phyloP scores from a whole-genome alignment of 2,329 filamentous ascomycete species.

The Fusarium annulatum region DNA sequence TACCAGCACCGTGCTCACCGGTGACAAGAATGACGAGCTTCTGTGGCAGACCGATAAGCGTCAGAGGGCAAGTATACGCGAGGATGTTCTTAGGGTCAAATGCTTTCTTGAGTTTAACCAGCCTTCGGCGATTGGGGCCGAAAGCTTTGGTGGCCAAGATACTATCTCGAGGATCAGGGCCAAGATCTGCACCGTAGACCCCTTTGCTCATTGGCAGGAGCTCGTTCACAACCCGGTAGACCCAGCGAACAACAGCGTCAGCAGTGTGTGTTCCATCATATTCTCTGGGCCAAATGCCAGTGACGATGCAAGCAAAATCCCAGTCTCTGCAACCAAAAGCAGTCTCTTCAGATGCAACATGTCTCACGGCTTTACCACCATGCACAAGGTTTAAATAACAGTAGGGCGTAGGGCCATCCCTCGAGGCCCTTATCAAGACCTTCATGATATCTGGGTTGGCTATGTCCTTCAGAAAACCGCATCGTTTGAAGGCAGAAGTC shows the following conservation, averaged over 20 bases:
- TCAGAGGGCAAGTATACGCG: slow-evolving; percentile 66
- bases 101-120: slow-evolving; percentile 62
- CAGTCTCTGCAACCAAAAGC: slow-evolving; percentile 73
- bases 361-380: slow-evolving; percentile 63
- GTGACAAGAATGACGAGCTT: slow-evolving; percentile 69
- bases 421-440: slow-evolving; percentile 57
- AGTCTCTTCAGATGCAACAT: slow-evolving; percentile 57
- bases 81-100: slow-evolving; percentile 64
- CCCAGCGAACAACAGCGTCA: slow-evolving; percentile 60
- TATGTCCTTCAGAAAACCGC: slow-evolving; percentile 67
- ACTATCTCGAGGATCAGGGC: slow-evolving; percentile 68
- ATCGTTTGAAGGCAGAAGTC: slow-evolving; percentile 73
- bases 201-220: slow-evolving; percentile 64
- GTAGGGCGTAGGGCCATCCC: slow-evolving; percentile 60
- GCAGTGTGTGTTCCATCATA: slow-evolving; percentile 58
- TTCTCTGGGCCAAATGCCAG: slow-evolving; percentile 68
- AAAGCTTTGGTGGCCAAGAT: slow-evolving; percentile 65
- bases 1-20: slow-evolving; percentile 65
- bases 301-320: slow-evolving; percentile 73
- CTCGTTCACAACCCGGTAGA: slow-evolving; percentile 61
- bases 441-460: slow-evolving; percentile 48
- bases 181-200: slow-evolving; percentile 70
- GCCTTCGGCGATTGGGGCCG: slow-evolving; percentile 62
- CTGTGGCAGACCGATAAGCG: slow-evolving; percentile 47
- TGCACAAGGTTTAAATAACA: slow-evolving; percentile 73